Evolutionary conservation across 2,329 filamentous ascomycete species (phyloP).

Genomic region (Trichophyton schoenleinii): DNA sequence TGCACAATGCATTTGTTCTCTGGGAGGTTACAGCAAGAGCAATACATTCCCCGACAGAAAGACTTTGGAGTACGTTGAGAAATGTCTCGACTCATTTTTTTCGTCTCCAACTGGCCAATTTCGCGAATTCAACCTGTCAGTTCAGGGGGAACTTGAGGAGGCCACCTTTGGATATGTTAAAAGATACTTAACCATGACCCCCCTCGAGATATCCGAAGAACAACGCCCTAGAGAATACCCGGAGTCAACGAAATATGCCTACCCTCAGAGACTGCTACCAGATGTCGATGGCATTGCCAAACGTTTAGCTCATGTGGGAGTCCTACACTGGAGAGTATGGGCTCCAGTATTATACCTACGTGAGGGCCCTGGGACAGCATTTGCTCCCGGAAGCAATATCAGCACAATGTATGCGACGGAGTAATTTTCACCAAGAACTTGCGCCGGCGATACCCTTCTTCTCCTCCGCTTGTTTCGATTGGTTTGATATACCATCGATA

Average conservation of each 20-base stretch:
- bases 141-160: conserved; percentile 24
- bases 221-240: conserved; percentile 22
- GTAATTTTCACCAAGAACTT: background rate
- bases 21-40: conserved; percentile 8
- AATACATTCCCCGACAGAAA: conserved; percentile 20
- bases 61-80: conserved; percentile 24
- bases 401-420: background rate
- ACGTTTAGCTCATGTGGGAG: conserved; percentile 66
- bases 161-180: conserved; percentile 23
- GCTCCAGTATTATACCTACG: conserved; percentile 54
- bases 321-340: conserved; percentile 89
- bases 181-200: conserved; percentile 30
- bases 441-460: background rate
- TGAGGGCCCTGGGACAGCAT: background rate
- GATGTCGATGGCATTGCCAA: conserved; percentile 48
- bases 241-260: conserved; percentile 8
- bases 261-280: conserved; percentile 18
- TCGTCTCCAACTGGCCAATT: conserved; percentile 24
- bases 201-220: conserved; percentile 33
- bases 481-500: background rate
- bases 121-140: conserved; percentile 22
- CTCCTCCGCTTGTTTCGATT: background rate
- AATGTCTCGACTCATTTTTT: conserved; percentile 24
- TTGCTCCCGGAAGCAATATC: background rate
- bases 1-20: conserved; percentile 20